Evolutionary conservation across 306 rosid species (phyloP).

Genomic region (Rosa chinensis): DNA sequence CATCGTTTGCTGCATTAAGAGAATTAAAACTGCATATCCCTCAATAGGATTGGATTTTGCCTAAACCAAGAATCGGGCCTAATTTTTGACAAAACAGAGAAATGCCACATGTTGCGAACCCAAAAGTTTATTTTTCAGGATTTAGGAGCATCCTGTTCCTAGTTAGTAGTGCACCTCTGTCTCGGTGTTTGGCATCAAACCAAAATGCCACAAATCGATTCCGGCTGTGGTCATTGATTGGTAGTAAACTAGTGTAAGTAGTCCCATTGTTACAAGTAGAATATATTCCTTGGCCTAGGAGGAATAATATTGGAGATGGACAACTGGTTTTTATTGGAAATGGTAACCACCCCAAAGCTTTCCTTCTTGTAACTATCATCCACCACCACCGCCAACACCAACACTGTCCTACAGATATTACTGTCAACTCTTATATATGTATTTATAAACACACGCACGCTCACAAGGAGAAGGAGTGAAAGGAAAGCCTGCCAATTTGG

Average conservation of each 20-base stretch:
- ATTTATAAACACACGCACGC: too few relatives aligned
- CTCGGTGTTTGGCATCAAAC: not conserved
- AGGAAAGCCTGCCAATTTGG: constrained; percentile 8
- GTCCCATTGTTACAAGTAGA: constrained; percentile 6
- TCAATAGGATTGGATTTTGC: not conserved
- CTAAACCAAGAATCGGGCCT: not conserved
- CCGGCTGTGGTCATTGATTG: not conserved
- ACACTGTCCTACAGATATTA: not conserved
- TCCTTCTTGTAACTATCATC: constrained; percentile 22
- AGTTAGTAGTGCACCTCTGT: not conserved
- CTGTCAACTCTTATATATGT: not conserved
- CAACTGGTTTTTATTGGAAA: not conserved
- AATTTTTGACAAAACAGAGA: too few relatives aligned
- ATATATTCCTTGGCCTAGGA: constrained; percentile 26
- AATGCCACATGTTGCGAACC: too few relatives aligned
- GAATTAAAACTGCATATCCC: not conserved
- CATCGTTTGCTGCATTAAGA: not conserved
- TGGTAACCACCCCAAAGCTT: constrained; percentile 8
- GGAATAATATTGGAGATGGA: not conserved
- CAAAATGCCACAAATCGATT: not conserved
- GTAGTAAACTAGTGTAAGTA: not conserved
- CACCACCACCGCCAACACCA: constrained; percentile 8
- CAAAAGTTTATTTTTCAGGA: not conserved
- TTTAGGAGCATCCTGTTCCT: not conserved
- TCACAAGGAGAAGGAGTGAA: too few relatives aligned